These are phyloP conservation scores for Aspergillus hancockii DNA, from an alignment of 495 filamentous ascomycete species.

Conservation along the genomic window DNA sequence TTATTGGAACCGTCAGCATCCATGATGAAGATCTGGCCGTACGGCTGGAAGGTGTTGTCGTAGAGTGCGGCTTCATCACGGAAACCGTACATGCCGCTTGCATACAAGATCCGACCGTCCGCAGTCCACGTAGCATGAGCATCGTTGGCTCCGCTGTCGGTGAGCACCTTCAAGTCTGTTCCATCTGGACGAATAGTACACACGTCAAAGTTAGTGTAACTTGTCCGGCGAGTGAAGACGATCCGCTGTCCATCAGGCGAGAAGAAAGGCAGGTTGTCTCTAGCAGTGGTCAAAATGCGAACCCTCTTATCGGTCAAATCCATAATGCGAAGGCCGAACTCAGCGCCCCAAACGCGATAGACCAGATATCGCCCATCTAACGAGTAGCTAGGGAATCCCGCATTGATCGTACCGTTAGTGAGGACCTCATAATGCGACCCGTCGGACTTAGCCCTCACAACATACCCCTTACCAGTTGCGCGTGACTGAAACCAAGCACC, in stretches of 20 bases:
- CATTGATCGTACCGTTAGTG: conserved; percentile 26
- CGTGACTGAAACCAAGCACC: conserved; percentile 35
- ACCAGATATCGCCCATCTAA: conserved; percentile 32
- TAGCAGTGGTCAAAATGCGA: conserved; percentile 25
- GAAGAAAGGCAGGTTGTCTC: conserved; percentile 34
- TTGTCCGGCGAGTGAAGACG: conserved; percentile 34
- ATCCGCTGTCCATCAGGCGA: conserved; percentile 32
- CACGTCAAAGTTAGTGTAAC: conserved; percentile 35
- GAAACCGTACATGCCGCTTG: conserved; percentile 36
- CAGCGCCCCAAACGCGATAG: conserved; percentile 32
- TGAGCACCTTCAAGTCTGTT: conserved; percentile 32
- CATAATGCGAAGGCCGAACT: conserved; percentile 29
- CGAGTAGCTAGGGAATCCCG: conserved; percentile 33
- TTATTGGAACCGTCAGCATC: conserved; percentile 34
- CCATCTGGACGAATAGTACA: conserved; percentile 41
- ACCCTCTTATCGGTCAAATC: conserved; percentile 29
- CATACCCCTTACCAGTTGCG: conserved; percentile 21
- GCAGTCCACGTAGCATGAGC: conserved; percentile 44
- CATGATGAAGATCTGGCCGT: conserved; percentile 38
- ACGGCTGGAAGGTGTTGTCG: conserved; percentile 38
- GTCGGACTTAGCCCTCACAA: conserved; percentile 26
- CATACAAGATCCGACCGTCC: conserved; percentile 37
- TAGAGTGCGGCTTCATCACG: conserved; percentile 34
- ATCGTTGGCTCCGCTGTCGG: conserved; percentile 38
- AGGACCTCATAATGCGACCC: conserved; percentile 27